phyloP scores from a whole-genome alignment of 73 alveolate species.

The Blepharisma japonicum region DNA sequence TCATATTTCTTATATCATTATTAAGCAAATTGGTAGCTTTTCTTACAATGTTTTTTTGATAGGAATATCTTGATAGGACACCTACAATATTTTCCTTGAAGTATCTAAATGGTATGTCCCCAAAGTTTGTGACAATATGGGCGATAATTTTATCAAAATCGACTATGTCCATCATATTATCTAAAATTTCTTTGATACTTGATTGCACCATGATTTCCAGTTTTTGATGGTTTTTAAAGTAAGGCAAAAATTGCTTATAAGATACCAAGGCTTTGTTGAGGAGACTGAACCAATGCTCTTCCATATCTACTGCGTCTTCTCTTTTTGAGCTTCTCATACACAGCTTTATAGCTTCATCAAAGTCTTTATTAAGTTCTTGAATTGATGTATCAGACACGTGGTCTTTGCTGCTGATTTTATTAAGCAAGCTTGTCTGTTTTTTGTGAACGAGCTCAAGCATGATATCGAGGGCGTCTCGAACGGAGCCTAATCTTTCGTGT shows the following conservation, averaged over 20 bases:
- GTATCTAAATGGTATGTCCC: constrained; percentile 9
- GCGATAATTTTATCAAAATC: constrained; percentile 22
- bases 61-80: constrained; percentile 19
- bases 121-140: background rate
- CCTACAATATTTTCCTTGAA: constrained; percentile 23
- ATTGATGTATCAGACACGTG: background rate
- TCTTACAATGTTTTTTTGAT: constrained; percentile 18
- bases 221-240: background rate
- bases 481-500: constrained; percentile 20
- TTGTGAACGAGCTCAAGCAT: background rate
- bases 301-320: background rate
- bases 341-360: constrained; percentile 10
- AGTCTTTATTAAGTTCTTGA: constrained; percentile 6
- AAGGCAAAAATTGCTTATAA: background rate
- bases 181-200: background rate
- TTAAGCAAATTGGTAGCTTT: constrained; percentile 17
- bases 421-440: background rate
- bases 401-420: background rate
- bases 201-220: background rate
- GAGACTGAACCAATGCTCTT: constrained; percentile 28
- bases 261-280: background rate
- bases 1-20: constrained; percentile 24
- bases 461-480: constrained; percentile 1
- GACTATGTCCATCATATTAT: constrained; percentile 17
- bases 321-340: constrained; percentile 28